Conservation (phyloP, 164 flowering plant species). For the Stephania cephalantha region DNA sequence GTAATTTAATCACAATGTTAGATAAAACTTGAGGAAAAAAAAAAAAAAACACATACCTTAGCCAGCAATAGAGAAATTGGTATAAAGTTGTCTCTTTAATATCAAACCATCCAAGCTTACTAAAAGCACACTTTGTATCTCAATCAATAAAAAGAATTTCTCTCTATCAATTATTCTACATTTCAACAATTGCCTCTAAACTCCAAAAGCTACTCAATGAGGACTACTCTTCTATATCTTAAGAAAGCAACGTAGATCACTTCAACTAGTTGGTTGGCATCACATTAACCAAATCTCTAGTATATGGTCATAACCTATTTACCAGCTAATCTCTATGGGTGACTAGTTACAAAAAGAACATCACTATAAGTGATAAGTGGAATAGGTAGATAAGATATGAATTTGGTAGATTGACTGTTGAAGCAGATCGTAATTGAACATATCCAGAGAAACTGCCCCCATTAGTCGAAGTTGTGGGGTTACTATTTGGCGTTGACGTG, state of each 20-base stretch:
- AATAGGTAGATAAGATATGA: conserved; percentile 18
- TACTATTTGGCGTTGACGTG: conserved; percentile 27
- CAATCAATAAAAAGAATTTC: not conserved
- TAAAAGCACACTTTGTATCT: not conserved
- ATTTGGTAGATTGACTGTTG: conserved; percentile 25
- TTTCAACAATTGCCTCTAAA: conserved; percentile 13
- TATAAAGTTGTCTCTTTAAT: not conserved
- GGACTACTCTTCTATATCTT: conserved; percentile 14
- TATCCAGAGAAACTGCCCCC: conserved; percentile 68
- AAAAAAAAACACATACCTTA: not conserved
- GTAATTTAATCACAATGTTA: not conserved
- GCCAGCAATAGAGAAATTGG: not conserved
- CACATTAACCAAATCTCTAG: conserved; percentile 15
- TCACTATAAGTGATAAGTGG: conserved; percentile 19
- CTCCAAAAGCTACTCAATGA: conserved; percentile 2
- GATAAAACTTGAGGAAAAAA: not conserved
- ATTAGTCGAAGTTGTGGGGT: conserved; percentile 23
- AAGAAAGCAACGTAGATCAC: conserved; percentile 13
- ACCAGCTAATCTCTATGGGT: not conserved
- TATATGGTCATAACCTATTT: conserved; percentile 10
- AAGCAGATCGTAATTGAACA: conserved; percentile 61
- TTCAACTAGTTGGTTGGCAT: conserved; percentile 13
- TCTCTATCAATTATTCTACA: not conserved
- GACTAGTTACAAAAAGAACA: conserved; percentile 18
- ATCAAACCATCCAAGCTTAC: not conserved